Percentiles rank a stretch among this genome's conserved stretches.
Conservation (phyloP, 2,329 filamentous ascomycete genomes). For the Pyrenophora graminea region DNA sequence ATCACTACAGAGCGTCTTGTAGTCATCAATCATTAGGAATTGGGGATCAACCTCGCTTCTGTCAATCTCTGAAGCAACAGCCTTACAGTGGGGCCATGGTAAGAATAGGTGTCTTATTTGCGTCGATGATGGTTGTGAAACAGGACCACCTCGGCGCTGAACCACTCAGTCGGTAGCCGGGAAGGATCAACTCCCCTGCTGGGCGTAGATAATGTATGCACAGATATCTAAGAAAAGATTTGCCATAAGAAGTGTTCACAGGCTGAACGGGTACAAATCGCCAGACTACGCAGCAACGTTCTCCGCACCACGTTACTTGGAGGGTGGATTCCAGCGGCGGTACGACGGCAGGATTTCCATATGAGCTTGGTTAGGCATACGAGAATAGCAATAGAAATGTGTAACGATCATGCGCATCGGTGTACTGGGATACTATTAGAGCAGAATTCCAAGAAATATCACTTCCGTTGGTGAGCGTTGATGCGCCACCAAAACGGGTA, state of each 20-base stretch:
- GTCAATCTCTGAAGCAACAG: background rate
- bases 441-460: too few species aligned
- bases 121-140: background rate
- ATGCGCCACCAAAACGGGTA: slow-evolving; percentile 7
- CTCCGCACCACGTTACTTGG: background rate
- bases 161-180: background rate
- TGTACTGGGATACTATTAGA: too few species aligned
- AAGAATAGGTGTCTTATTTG: slow-evolving; percentile 5
- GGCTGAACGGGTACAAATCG: background rate
- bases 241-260: background rate
- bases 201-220: background rate
- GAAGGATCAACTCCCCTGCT: background rate
- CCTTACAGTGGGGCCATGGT: background rate
- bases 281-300: background rate
- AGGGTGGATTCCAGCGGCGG: too few species aligned
- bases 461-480: background rate
- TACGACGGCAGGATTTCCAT: too few species aligned
- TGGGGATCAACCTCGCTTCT: too few species aligned
- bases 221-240: slow-evolving; percentile 12
- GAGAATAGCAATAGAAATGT: too few species aligned
- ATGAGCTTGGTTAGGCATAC: too few species aligned
- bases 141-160: background rate
- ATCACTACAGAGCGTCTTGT: too few species aligned
- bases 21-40: too few species aligned
- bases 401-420: too few species aligned